Conservation (phyloP, 805 yeast genomes). For the Metschnikowia baotianmanensis region DNA sequence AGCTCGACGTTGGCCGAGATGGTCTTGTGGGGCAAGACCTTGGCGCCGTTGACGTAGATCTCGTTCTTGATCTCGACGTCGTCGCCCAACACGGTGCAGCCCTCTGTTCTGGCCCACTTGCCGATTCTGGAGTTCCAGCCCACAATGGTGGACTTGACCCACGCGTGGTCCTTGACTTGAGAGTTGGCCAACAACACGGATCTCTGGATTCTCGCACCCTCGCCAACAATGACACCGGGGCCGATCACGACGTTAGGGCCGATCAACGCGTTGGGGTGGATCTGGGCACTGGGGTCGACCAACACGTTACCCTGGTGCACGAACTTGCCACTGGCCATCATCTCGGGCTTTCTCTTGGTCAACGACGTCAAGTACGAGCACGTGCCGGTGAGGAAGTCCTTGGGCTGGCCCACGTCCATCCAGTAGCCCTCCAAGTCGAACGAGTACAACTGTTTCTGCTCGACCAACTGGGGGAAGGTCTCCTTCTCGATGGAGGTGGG, state of each 20-base stretch:
- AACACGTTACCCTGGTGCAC: slow-evolving; percentile 90
- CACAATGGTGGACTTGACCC: slow-evolving; percentile 95
- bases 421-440: slow-evolving; percentile 99
- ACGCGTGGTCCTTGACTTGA: slow-evolving; percentile 92
- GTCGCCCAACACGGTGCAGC: slow-evolving; percentile 96
- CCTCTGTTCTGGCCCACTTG: slow-evolving; percentile 98
- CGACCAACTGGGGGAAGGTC: slow-evolving; percentile 96
- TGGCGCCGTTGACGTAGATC: slow-evolving; percentile 98
- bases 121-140: slow-evolving; percentile 99
- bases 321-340: slow-evolving; percentile 64
- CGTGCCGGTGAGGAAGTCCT: slow-evolving; percentile 97
- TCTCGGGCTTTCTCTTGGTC: slow-evolving; percentile 72
- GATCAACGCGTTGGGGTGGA: slow-evolving; percentile 87
- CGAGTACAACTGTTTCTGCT: slow-evolving; percentile 83
- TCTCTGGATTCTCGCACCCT: slow-evolving; percentile 97
- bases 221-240: slow-evolving; percentile 93
- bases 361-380: slow-evolving; percentile 85
- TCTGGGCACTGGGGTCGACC: slow-evolving; percentile 92
- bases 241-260: slow-evolving; percentile 99
- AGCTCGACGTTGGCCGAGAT: slow-evolving; percentile 95
- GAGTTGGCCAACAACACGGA: slow-evolving; percentile 91
- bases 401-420: slow-evolving; percentile 99
- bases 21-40: slow-evolving; percentile 97
- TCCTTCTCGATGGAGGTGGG: slow-evolving; percentile 99
- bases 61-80: slow-evolving; percentile 98